Evolutionary conservation across 108 stramenopile species (phyloP), one percentile per base, ranked within the genome.

Genomic region (Epithemia pelagica): DNA sequence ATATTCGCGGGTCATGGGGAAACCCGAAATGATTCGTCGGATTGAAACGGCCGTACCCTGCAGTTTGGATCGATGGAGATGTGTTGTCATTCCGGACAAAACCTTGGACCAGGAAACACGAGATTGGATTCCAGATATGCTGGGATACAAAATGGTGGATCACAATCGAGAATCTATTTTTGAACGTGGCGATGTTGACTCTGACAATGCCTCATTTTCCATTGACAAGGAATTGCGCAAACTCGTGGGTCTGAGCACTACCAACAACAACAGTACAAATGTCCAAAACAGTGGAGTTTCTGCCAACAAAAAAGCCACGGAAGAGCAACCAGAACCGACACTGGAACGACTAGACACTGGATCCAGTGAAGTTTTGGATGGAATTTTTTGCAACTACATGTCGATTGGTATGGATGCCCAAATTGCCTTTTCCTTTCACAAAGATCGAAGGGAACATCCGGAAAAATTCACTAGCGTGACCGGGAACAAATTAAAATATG

Each of bases 311-410:
- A 46, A 46, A 15, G 15, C 5, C 10, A 46, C 37, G 15, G 37
- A 46, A 46, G 37, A 46, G 15, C 37, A 46, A 15, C 37, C 37
- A 15, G 5, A 5, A 46, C 37, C 37, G 3, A 7, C 56, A 19
- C 15, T 7, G 70, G 56, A 67, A 24, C 74, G 72, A 57, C 74
- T 94, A 19, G 69, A 89, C 68, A 82, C 94, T 58, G 78, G 82
- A 66, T 63, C 57, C 18, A 70, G 66, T 0, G 96, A 78, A 26
- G 90, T 97, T 33, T 78, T 75, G 60, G 87, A 88, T 70, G 87
- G 85, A 1, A 72, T 84, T 0, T 86, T 88, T 61, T 86, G 81
- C 70, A 88, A 88, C 66, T 88, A 88, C 52, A 79, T 88, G 59
- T 81, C 79, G 32, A 72, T 88, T 58, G 87, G 87, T 15, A 75